Evolutionary conservation across 1,284 basidiomycete species (phyloP).

Genomic region (Marasmius sp.): DNA sequence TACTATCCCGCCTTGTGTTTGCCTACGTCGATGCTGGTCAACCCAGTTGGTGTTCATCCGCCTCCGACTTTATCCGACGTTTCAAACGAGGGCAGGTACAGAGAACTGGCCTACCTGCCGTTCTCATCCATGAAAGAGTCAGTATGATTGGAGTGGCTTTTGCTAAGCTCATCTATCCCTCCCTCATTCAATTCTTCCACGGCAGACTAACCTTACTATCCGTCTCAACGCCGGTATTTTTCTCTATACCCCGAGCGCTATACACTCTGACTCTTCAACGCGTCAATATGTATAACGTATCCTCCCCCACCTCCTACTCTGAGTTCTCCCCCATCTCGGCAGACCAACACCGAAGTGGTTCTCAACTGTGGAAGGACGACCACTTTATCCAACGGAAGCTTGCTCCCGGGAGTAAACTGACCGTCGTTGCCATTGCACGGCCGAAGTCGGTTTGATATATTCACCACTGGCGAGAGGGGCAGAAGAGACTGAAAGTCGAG

Average conservation of each 20-base stretch:
- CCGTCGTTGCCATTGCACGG: slow-evolving; percentile 86
- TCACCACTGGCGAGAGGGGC: slow-evolving; percentile 42
- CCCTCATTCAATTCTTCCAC: slow-evolving; percentile 28
- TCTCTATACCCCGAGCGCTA: slow-evolving; percentile 82
- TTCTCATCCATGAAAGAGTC: slow-evolving; percentile 86
- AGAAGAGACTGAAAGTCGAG: slow-evolving; percentile 68
- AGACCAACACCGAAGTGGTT: slow-evolving; percentile 68
- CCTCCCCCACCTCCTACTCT: slow-evolving; percentile 66
- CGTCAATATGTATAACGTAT: slow-evolving; percentile 61
- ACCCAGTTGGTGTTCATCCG: slow-evolving; percentile 45
- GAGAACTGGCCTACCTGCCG: slow-evolving; percentile 79
- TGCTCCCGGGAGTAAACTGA: slow-evolving; percentile 86
- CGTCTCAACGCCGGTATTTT: slow-evolving; percentile 73
- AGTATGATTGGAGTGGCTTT: slow-evolving; percentile 79
- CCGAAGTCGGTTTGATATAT: slow-evolving; percentile 85
- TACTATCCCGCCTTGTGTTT: slow-evolving; percentile 47
- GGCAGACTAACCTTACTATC: slow-evolving; percentile 62
- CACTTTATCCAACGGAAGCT: slow-evolving; percentile 90
- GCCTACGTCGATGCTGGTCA: slow-evolving; percentile 35
- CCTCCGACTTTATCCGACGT: slow-evolving; percentile 30
- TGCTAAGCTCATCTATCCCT: slow-evolving; percentile 75
- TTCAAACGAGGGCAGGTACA: slow-evolving; percentile 51
- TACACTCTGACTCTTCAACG: slow-evolving; percentile 83
- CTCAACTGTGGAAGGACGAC: slow-evolving; percentile 74
- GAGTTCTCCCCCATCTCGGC: slow-evolving; percentile 62